Percentiles rank a stretch among this genome's conserved stretches.
These are phyloP conservation scores for Handroanthus guayacan DNA, from an alignment of 257 asterid species.

Conservation along the genomic window DNA sequence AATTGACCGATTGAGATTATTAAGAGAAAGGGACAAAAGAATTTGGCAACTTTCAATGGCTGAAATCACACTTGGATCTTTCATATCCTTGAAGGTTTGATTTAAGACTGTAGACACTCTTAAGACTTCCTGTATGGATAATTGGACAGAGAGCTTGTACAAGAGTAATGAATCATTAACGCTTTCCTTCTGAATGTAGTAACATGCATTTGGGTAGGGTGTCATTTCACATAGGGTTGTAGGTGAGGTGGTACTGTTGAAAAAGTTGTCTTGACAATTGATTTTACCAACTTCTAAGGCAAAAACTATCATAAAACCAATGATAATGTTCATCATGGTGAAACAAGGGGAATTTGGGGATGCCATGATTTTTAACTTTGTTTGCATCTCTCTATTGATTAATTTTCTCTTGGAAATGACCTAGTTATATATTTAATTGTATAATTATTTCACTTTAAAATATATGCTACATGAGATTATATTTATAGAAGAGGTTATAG, in stretches of 20 bases:
- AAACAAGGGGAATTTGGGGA: not conserved
- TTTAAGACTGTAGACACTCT: not conserved
- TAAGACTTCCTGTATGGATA: conserved; percentile 18
- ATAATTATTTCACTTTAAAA: too few species aligned
- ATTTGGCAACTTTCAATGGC: conserved; percentile 20
- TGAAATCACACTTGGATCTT: not conserved
- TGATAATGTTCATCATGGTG: not conserved
- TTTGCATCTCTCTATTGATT: not conserved
- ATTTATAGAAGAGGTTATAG: too few species aligned
- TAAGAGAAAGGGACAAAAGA: conserved; percentile 23
- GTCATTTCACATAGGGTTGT: conserved; percentile 6
- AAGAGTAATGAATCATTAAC: not conserved
- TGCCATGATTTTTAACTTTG: not conserved
- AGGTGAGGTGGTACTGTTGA: not conserved
- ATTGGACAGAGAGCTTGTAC: conserved; percentile 15
- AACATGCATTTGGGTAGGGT: not conserved
- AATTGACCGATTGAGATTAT: conserved; percentile 5
- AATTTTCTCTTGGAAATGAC: too few species aligned
- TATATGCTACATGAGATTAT: too few species aligned
- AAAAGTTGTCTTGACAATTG: not conserved
- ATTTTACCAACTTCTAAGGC: not conserved
- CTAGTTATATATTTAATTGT: too few species aligned
- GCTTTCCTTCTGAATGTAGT: not conserved
- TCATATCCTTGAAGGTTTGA: not conserved
- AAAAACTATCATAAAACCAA: not conserved